Conservation (phyloP, 257 asterid genomes). For the Anisodus acutangulus region DNA sequence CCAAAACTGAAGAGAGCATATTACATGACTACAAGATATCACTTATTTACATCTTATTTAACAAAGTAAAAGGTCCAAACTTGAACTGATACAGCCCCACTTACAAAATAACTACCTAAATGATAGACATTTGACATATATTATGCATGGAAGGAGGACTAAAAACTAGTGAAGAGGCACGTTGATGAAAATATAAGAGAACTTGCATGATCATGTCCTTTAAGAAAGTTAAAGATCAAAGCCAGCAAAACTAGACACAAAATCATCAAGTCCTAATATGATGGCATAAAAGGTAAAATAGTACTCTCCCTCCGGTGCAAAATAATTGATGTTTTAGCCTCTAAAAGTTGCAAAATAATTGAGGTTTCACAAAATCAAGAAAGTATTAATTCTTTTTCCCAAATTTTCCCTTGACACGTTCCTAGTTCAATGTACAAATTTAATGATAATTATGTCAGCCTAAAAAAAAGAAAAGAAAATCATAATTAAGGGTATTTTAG, state of each 20-base stretch:
- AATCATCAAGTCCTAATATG: background rate
- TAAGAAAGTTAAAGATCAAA: background rate
- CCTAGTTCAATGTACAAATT: too few species aligned
- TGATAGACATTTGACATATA: background rate
- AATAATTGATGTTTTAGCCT: too few species aligned
- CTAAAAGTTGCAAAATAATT: too few species aligned
- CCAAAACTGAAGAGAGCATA: background rate
- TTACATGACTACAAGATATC: slow-evolving; percentile 1
- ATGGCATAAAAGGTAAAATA: background rate
- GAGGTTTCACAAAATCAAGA: too few species aligned
- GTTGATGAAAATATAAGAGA: slow-evolving; percentile 1
- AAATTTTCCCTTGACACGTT: too few species aligned
- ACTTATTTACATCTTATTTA: background rate
- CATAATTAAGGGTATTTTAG: too few species aligned
- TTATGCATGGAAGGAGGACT: background rate
- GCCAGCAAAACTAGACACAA: background rate
- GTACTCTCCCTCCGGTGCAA: background rate
- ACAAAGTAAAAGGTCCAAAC: slow-evolving; percentile 22
- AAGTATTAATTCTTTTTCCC: too few species aligned
- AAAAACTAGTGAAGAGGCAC: slow-evolving; percentile 9
- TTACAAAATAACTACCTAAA: slow-evolving; percentile 14
- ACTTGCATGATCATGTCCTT: background rate
- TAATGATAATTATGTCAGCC: too few species aligned
- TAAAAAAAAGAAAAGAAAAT: too few species aligned
- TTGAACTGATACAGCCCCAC: slow-evolving; percentile 12